Conservation (phyloP, 2,329 filamentous ascomycete species). For the Cryphonectria naterciae region DNA sequence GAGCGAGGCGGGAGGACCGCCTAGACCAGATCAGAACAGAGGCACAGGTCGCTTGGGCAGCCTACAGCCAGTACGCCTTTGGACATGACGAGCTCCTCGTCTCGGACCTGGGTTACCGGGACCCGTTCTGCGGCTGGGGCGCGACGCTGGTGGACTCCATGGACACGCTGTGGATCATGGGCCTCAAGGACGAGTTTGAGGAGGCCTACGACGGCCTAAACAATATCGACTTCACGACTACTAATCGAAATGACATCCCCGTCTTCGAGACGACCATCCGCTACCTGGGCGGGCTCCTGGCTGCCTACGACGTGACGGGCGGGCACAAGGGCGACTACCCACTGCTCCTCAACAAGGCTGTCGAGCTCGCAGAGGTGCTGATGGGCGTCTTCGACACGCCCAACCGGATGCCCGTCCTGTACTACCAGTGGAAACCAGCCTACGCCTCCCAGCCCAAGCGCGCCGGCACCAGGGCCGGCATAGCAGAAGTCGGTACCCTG, state of each 20-base stretch:
- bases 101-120: conserved; percentile 61
- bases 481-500: conserved; percentile 78
- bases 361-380: conserved; percentile 78
- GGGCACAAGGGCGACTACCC: conserved; percentile 59
- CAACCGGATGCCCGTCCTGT: conserved; percentile 87
- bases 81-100: conserved; percentile 85
- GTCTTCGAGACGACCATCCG: conserved; percentile 92
- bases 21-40: conserved; percentile 71
- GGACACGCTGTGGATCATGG: conserved; percentile 89
- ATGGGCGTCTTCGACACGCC: conserved; percentile 89
- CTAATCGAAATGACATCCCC: conserved; percentile 69
- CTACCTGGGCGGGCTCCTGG: conserved; percentile 83
- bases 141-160: conserved; percentile 83
- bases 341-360: conserved; percentile 75
- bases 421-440: conserved; percentile 75
- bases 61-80: conserved; percentile 81
- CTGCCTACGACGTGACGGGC: conserved; percentile 84
- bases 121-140: conserved; percentile 91
- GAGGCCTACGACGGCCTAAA: conserved; percentile 72
- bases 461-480: conserved; percentile 58
- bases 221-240: conserved; percentile 80
- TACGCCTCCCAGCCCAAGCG: conserved; percentile 66
- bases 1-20: conserved; percentile 66
- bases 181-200: conserved; percentile 76
- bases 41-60: conserved; percentile 78